Percentiles rank a stretch among this genome's conserved stretches.
Evolutionary conservation across 1,284 basidiomycete species (phyloP).

Genomic region (Wolfiporia cocos): DNA sequence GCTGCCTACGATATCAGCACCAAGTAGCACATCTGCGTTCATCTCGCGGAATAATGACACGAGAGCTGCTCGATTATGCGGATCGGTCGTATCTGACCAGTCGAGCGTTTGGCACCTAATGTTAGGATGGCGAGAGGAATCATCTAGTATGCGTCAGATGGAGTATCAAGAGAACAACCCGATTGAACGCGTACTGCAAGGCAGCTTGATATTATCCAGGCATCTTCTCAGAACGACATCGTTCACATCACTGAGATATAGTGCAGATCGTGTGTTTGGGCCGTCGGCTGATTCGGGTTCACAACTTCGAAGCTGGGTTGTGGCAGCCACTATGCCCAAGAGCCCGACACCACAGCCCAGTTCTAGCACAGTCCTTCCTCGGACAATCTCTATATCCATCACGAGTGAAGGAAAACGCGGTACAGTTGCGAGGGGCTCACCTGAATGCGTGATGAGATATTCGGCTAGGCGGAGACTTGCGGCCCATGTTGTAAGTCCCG

Average conservation of each 20-base stretch:
- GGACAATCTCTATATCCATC: constrained; percentile 46
- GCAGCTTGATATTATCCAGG: constrained; percentile 45
- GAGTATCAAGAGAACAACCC: constrained; percentile 1
- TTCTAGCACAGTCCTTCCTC: constrained; percentile 49
- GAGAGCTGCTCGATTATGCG: constrained; percentile 17
- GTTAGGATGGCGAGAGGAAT: constrained; percentile 39
- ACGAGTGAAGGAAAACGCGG: too few relatives aligned
- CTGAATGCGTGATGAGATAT: constrained; percentile 49
- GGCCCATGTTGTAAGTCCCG: constrained; percentile 71
- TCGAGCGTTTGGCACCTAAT: constrained; percentile 45
- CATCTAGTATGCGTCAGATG: constrained; percentile 32
- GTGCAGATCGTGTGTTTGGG: constrained; percentile 8
- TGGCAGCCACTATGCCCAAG: constrained; percentile 54
- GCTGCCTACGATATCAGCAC: constrained; percentile 59
- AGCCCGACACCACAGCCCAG: constrained; percentile 72
- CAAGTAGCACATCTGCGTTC: constrained; percentile 52
- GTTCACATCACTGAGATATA: constrained; percentile 65
- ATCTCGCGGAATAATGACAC: constrained; percentile 34
- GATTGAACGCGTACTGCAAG: constrained; percentile 50
- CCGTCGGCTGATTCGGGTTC: not conserved
- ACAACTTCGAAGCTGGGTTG: constrained; percentile 35
- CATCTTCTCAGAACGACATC: constrained; percentile 60
- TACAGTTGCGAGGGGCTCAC: constrained; percentile 27
- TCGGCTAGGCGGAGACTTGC: constrained; percentile 64
- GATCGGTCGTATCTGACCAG: constrained; percentile 55